Evolutionary conservation across 768 basidiomycete genomes (phyloP).

Genomic region (Hemileccinum rubropunctum): DNA sequence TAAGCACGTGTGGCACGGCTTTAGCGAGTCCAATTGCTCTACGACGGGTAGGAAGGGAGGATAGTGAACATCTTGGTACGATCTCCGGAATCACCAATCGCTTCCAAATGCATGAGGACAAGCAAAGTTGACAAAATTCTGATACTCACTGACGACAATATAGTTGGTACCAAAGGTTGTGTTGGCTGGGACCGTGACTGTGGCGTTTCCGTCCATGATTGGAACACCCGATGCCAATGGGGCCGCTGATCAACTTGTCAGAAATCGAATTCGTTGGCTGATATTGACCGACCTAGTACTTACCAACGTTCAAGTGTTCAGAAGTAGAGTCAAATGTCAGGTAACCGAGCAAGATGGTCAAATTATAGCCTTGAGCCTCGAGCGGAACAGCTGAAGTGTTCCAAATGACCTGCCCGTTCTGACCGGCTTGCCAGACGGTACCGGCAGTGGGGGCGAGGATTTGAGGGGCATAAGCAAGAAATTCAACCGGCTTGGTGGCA

Average conservation of each 20-base stretch:
- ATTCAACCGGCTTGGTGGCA: slow-evolving; percentile 20
- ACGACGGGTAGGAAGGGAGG: neutral
- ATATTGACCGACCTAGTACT: slow-evolving; percentile 21
- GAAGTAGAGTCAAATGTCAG: slow-evolving; percentile 22
- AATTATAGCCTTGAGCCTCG: slow-evolving; percentile 32
- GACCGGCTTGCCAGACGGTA: slow-evolving; percentile 38
- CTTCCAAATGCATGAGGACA: slow-evolving; percentile 32
- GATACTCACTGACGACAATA: slow-evolving; percentile 58
- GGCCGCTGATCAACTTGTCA: slow-evolving; percentile 37
- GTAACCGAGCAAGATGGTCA: slow-evolving; percentile 47
- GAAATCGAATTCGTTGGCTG: neutral
- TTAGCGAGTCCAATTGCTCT: neutral
- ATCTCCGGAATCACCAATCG: slow-evolving; percentile 70
- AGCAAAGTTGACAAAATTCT: neutral
- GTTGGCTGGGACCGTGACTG: slow-evolving; percentile 48
- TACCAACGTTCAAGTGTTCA: slow-evolving; percentile 52
- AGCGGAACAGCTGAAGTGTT: slow-evolving; percentile 35
- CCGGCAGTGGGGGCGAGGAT: slow-evolving; percentile 39
- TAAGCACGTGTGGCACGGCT: neutral
- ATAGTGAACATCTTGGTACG: slow-evolving; percentile 60
- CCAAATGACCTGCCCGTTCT: slow-evolving; percentile 44
- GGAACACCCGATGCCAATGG: slow-evolving; percentile 59
- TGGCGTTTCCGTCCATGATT: slow-evolving; percentile 46
- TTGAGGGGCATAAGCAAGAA: slow-evolving; percentile 39
- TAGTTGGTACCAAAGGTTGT: slow-evolving; percentile 44